Evolutionary conservation across 148 eudicot species (phyloP), one percentile per base, ranked within the genome.

Genomic region (Cornus florida): DNA sequence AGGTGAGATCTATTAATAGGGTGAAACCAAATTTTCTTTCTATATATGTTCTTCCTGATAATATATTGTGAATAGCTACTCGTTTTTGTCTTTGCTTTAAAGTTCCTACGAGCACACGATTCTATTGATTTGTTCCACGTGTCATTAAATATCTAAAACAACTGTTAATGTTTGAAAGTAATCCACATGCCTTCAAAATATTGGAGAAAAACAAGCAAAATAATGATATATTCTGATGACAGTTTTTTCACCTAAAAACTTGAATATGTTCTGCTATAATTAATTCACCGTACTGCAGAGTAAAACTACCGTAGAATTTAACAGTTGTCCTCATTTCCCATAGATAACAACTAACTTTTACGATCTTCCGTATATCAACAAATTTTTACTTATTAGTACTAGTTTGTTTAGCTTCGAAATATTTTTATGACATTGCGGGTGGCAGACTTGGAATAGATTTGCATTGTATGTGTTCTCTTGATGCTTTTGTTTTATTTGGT

Each of bases 1-100:
- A 93, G 97, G 99, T 96, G 84, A 76, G 82, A 16, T 67, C 39
- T 60, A 33, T 65, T 75, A 70, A 33, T 53, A 17, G 41, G 2
- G 32, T 28, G 19, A 67, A 23, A 16, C 11, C 5, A 9, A 2
- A 24, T 19, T 19, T 67, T 41, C 7, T 53, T 8, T 23, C 56
- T 24, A 22, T 4, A 6, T 12, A 17, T 32, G 56, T 56, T 28
- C 24, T 53, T 35, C 17, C 59, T 17, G 14, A 9, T 69, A 46
- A 5, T 32, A 62, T 67, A 7, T 66, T 43, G 65, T 72, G n/a
- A 50, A 64, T 72, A 28, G 7, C 7, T 13, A 65, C 33, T 20
- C 64, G 70, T 59, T 53, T 50, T n/a, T 24, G 13, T 70, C 41
- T 11, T 22, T 22, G 68, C 66, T 62, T 35, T 33, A 0, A 13